Percentiles rank a stretch among this genome's conserved stretches.
phyloP scores from a whole-genome alignment of 2,329 filamentous ascomycete species.

The Diaporthe capsici region DNA sequence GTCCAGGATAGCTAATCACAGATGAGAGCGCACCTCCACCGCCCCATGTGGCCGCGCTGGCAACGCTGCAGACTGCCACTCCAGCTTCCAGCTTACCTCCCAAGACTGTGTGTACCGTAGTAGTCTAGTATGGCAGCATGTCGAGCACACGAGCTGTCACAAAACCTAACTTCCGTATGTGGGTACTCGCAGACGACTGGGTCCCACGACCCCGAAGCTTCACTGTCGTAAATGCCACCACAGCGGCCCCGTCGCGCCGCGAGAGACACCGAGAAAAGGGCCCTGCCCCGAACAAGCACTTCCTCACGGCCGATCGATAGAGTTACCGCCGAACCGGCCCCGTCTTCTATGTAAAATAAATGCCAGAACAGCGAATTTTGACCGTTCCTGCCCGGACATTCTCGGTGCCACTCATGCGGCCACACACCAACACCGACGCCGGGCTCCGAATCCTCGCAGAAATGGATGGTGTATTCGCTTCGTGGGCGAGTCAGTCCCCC shows the following conservation, averaged over 20 bases:
- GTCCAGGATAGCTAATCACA: not conserved
- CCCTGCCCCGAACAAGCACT: not conserved
- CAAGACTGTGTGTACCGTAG: not conserved
- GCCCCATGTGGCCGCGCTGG: conserved; percentile 4
- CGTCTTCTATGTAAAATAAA: not conserved
- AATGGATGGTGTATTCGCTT: not conserved
- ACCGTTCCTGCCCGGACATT: not conserved
- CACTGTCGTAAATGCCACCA: not conserved
- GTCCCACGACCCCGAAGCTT: not conserved
- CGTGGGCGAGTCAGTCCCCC: not conserved
- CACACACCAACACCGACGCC: not conserved
- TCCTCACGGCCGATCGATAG: not conserved
- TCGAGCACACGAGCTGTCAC: conserved; percentile 4
- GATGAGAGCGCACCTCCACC: not conserved
- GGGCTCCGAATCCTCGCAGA: not conserved
- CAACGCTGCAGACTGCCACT: not conserved
- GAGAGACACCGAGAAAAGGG: not conserved
- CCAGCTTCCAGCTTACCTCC: not conserved
- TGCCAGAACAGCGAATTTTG: not conserved
- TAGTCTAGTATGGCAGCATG: not conserved
- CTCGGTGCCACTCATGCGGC: not conserved
- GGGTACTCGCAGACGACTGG: not conserved
- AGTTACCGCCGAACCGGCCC: not conserved
- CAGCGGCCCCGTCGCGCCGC: not conserved
- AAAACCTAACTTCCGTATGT: not conserved